Evolutionary conservation across 441 rosid species (phyloP).

Genomic region (Jatropha multifida): DNA sequence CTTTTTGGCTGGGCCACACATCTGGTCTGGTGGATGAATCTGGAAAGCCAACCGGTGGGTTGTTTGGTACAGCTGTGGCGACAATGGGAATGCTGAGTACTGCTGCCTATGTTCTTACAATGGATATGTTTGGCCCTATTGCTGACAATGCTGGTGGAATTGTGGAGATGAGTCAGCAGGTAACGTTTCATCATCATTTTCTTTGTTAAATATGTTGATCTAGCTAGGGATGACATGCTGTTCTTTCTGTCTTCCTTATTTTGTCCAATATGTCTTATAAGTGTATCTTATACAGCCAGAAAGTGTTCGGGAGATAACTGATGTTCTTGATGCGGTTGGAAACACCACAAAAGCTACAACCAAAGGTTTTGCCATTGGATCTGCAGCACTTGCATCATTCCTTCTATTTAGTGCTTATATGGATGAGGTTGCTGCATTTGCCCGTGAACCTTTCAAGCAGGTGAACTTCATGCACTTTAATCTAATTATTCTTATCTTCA

Average conservation of each 20-base stretch:
- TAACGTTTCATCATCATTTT: slow-evolving; percentile 32
- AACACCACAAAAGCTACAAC: slow-evolving; percentile 98
- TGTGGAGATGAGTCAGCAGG: slow-evolving; percentile 99
- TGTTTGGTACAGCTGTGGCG: slow-evolving; percentile 98
- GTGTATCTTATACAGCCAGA: slow-evolving; percentile 65
- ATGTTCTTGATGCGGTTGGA: slow-evolving; percentile 97
- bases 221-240: not conserved
- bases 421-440: slow-evolving; percentile 96
- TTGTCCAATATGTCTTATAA: not conserved
- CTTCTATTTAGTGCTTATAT: slow-evolving; percentile 98
- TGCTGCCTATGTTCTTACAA: slow-evolving; percentile 96
- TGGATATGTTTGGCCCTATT: slow-evolving; percentile 99
- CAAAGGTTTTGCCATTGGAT: slow-evolving; percentile 98
- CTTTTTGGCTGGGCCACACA: slow-evolving; percentile 93
- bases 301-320: slow-evolving; percentile 96
- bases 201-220: not conserved
- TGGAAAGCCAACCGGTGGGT: slow-evolving; percentile 86
- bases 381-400: slow-evolving; percentile 98
- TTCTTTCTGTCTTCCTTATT: slow-evolving; percentile 2
- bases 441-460: slow-evolving; percentile 75
- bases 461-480: slow-evolving; percentile 32
- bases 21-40: slow-evolving; percentile 90
- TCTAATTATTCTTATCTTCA: slow-evolving; percentile 3
- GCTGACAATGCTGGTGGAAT: slow-evolving; percentile 99
- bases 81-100: slow-evolving; percentile 99